Evolutionary conservation across 495 filamentous ascomycete species (phyloP), one percentile per base, ranked within the genome.

Genomic region (Darksidea phi): DNA sequence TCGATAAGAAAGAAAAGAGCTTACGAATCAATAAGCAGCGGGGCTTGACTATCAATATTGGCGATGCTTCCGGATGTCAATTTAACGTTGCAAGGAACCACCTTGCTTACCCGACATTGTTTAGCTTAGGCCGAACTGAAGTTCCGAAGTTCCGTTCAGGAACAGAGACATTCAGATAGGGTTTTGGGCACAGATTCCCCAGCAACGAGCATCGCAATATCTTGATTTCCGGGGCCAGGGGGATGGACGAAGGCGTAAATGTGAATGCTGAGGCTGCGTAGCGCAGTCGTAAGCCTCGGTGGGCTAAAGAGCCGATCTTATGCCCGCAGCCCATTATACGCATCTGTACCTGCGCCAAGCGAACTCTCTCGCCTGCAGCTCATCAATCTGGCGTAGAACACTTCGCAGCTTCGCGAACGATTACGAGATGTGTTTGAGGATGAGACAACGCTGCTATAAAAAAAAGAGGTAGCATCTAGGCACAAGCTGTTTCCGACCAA

Each of bases 201-300:
- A 32, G 10, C 4, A 32, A 32, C 28, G 28, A 32, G 28, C 28
- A 32, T 32, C 10, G 28, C 3, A 4, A 3, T 32, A 32, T 4
- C 28, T 43, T 43, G 4, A 20, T 15, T 43, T 15, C 41, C 18
- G 41, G 15, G 34, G 10, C 24, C 26, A 37, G 28, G 20, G 51
- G 54, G 50, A 37, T 18, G n/a, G 7, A 37, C 4, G 24, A 28
- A 12, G 11, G 18, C 21, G 38, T 54, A 43, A 57, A 53, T 53
- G 52, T 21, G 47, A 45, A 46, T 21, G 32, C 1, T 18, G n/a
- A 25, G 38, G 42, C 45, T 28, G 36, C n/a, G n/a, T 48, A 51
- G 28, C 47, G 53, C 6, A 12, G 26, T 21, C 51, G 59, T 63
- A 53, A 63, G 60, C 60, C 60, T 63, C 60, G 60, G 60, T 46